A percentile compares a stretch with the other conserved stretches of the same genome.
phyloP scores from a whole-genome alignment of 768 basidiomycete genomes.

The Punctularia strigosozonata region DNA sequence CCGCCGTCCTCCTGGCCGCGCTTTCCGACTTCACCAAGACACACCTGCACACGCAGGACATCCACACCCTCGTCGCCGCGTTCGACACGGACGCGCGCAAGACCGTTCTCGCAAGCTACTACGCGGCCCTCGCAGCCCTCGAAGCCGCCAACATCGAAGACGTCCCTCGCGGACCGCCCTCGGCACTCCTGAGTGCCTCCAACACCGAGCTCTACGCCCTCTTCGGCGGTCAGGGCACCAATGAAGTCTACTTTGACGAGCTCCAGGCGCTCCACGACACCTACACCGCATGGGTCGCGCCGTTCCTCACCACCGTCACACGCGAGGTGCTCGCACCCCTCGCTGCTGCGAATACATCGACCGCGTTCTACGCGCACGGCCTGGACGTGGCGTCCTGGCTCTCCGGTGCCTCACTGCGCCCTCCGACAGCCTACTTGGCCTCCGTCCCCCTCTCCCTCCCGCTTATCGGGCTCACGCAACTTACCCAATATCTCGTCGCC shows the following conservation, averaged over 20 bases:
- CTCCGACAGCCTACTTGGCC: slow-evolving; percentile 76
- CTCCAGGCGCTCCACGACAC: slow-evolving; percentile 84
- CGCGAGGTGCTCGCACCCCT: slow-evolving; percentile 62
- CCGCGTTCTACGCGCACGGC: slow-evolving; percentile 66
- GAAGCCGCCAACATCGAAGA: slow-evolving; percentile 40
- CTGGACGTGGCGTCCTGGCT: slow-evolving; percentile 83
- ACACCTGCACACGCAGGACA: slow-evolving; percentile 61
- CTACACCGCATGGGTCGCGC: slow-evolving; percentile 76
- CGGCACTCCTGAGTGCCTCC: slow-evolving; percentile 60
- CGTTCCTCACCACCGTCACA: slow-evolving; percentile 57
- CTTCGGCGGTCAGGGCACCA: slow-evolving; percentile 96
- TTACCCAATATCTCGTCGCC: slow-evolving; percentile 81
- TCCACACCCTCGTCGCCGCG: slow-evolving; percentile 69
- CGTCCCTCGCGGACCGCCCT: slow-evolving; percentile 48
- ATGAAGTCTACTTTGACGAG: slow-evolving; percentile 97
- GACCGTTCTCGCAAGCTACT: slow-evolving; percentile 70
- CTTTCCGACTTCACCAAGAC: slow-evolving; percentile 69
- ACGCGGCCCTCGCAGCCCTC: slow-evolving; percentile 58
- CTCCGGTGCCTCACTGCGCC: slow-evolving; percentile 52
- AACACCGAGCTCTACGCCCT: slow-evolving; percentile 78
- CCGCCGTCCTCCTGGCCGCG: slow-evolving; percentile 59
- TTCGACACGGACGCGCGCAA: slow-evolving; percentile 71
- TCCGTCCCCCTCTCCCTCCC: slow-evolving; percentile 92
- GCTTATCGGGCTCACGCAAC: slow-evolving; percentile 92
- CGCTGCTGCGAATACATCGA: slow-evolving; percentile 42